Percentiles rank a stretch among this genome's conserved stretches.
Conservation (phyloP, 768 basidiomycete genomes). For the Serendipita sp. region DNA sequence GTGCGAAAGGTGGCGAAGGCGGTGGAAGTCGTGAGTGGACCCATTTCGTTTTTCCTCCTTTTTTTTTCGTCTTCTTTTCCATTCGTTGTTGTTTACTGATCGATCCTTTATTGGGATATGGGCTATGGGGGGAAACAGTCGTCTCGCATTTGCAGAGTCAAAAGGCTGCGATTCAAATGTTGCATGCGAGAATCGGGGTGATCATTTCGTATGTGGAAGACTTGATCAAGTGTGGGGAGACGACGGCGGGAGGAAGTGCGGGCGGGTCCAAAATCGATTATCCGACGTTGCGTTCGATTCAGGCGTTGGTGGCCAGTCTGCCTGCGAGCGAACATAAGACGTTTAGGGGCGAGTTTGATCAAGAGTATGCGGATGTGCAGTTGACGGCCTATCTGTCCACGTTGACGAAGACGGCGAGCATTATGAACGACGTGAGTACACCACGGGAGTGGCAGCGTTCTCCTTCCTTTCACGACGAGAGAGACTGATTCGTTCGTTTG, state of each 20-base stretch:
- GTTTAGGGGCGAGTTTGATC: constrained; percentile 75
- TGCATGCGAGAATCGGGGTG: constrained; percentile 75
- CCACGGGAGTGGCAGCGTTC: too few species aligned
- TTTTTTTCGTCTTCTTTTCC: background rate
- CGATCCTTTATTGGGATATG: too few species aligned
- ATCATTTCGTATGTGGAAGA: constrained; percentile 76
- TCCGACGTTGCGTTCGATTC: constrained; percentile 63
- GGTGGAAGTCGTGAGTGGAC: constrained; percentile 55
- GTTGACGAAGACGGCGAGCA: constrained; percentile 75
- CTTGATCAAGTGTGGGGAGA: constrained; percentile 36
- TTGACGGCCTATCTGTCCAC: constrained; percentile 77
- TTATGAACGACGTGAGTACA: constrained; percentile 68
- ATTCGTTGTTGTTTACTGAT: constrained; percentile 6
- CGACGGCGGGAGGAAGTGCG: constrained; percentile 10
- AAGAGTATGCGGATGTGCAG: constrained; percentile 96
- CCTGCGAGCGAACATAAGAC: constrained; percentile 71
- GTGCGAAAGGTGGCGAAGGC: constrained; percentile 69
- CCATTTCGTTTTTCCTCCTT: background rate
- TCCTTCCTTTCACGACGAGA: background rate
- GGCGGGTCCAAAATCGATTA: constrained; percentile 33
- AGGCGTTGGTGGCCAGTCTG: constrained; percentile 73
- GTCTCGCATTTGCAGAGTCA: constrained; percentile 83
- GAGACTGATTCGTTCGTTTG: constrained; percentile 3
- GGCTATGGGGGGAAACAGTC: constrained; percentile 32
- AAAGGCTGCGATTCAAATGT: constrained; percentile 90